phyloP scores from a whole-genome alignment of 1,284 basidiomycete species.

The Xanthoconium separans region DNA sequence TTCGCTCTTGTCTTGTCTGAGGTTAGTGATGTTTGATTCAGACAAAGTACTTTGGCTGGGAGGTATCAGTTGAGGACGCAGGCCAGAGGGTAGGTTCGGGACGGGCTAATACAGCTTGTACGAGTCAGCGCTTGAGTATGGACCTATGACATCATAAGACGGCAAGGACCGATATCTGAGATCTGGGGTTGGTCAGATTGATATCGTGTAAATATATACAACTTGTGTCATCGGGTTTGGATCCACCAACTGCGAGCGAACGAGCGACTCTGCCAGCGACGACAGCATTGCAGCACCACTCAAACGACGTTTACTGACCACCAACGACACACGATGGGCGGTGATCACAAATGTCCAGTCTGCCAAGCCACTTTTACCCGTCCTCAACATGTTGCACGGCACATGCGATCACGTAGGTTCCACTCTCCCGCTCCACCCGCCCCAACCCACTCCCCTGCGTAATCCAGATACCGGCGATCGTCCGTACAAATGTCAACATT shows the following conservation, averaged over 20 bases:
- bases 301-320: background rate
- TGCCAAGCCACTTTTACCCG: constrained; percentile 87
- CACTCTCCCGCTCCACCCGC: constrained; percentile 11
- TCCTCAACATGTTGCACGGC: constrained; percentile 86
- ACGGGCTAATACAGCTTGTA: no score
- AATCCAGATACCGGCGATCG: constrained; percentile 83
- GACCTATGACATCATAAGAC: constrained; percentile 32
- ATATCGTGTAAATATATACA: constrained; percentile 39
- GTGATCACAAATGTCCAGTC: constrained; percentile 76
- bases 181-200: constrained; percentile 33
- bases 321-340: constrained; percentile 46
- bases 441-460: constrained; percentile 8
- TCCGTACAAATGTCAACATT: constrained; percentile 87
- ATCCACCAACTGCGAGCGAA: constrained; percentile 24
- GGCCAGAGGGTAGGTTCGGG: background rate
- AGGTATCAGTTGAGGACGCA: no score
- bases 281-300: background rate
- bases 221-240: constrained; percentile 35
- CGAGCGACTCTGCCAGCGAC: constrained; percentile 18
- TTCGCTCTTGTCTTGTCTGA: background rate
- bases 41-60: no score
- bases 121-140: background rate
- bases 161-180: constrained; percentile 33
- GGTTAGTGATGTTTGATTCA: background rate
- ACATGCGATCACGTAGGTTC: constrained; percentile 84